A percentile compares a stretch with the other conserved stretches of the same genome.
These are phyloP conservation scores for Delitschia confertaspora DNA, from an alignment of 495 filamentous ascomycete species.

Conservation along the genomic window DNA sequence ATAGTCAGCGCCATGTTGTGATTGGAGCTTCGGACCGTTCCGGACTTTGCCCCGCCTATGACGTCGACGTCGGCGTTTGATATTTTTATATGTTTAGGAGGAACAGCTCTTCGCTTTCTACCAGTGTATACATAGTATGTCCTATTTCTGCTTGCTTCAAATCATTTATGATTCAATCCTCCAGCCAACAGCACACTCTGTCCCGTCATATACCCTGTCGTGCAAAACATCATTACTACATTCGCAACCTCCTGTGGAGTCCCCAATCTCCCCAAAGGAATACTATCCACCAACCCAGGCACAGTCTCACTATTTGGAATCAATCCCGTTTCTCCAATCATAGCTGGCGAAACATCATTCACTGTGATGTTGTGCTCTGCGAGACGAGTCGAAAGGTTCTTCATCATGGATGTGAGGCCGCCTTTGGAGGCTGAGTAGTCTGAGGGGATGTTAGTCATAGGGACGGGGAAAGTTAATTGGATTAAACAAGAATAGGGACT, in stretches of 20 bases:
- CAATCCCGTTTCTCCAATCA: conserved; percentile 52
- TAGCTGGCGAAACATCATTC: conserved; percentile 66
- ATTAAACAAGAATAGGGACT: neutral
- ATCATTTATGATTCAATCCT: conserved; percentile 29
- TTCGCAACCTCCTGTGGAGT: conserved; percentile 60
- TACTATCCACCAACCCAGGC: conserved; percentile 34
- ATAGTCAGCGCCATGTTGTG: too few relatives aligned
- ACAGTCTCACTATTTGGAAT: conserved; percentile 26
- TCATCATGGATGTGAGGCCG: conserved; percentile 56
- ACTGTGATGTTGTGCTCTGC: conserved; percentile 59
- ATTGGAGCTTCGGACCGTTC: neutral
- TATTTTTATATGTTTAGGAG: too few relatives aligned
- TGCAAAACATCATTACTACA: conserved; percentile 57
- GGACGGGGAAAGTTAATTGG: too few relatives aligned
- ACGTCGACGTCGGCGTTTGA: neutral
- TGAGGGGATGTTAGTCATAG: conserved; percentile 17
- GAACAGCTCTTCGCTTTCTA: too few relatives aligned
- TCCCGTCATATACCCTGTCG: conserved; percentile 59
- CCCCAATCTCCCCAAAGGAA: conserved; percentile 56
- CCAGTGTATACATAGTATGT: neutral
- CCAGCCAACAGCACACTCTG: conserved; percentile 32
- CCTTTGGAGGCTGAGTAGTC: conserved; percentile 61
- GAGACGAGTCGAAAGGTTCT: conserved; percentile 53
- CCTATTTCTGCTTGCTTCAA: neutral
- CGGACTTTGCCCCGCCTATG: conserved; percentile 1